Conservation (phyloP, 495 filamentous ascomycete species). For the Neurospora pannonica region DNA sequence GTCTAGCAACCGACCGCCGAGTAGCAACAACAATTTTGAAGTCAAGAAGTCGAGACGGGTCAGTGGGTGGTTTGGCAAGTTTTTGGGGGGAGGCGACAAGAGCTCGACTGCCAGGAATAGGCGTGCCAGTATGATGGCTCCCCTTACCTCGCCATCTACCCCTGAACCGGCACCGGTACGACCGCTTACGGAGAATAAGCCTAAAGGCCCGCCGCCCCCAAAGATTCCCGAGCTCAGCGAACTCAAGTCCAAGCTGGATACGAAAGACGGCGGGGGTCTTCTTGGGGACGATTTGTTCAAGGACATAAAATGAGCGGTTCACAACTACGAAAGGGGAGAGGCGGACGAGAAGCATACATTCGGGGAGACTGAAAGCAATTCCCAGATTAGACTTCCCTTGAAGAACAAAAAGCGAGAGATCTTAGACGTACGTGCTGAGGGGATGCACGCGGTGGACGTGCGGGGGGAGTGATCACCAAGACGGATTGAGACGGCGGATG, state of each 20-base stretch:
- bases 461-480: neutral
- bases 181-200: slow-evolving; percentile 19
- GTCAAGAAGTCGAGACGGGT: slow-evolving; percentile 31
- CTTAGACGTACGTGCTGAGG: slow-evolving; percentile 1
- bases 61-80: slow-evolving; percentile 40
- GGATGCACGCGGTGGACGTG: neutral
- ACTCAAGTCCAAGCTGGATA: slow-evolving; percentile 37
- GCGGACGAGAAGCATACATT: neutral
- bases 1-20: neutral
- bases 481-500: neutral
- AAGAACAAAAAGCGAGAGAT: neutral
- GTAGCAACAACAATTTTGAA: neutral
- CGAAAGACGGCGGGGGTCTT: slow-evolving; percentile 21
- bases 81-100: slow-evolving; percentile 26
- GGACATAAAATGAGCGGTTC: slow-evolving; percentile 34
- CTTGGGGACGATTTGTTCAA: slow-evolving; percentile 53
- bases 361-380: neutral
- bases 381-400: neutral
- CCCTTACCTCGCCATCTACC: slow-evolving; percentile 10
- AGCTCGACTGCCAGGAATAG: slow-evolving; percentile 12
- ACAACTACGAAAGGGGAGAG: neutral
- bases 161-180: slow-evolving; percentile 8
- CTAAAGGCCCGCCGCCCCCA: slow-evolving; percentile 44
- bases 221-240: slow-evolving; percentile 50
- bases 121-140: slow-evolving; percentile 15